Conservation (phyloP, 768 basidiomycete genomes). For the Xerocomus brunneocitrinus region DNA sequence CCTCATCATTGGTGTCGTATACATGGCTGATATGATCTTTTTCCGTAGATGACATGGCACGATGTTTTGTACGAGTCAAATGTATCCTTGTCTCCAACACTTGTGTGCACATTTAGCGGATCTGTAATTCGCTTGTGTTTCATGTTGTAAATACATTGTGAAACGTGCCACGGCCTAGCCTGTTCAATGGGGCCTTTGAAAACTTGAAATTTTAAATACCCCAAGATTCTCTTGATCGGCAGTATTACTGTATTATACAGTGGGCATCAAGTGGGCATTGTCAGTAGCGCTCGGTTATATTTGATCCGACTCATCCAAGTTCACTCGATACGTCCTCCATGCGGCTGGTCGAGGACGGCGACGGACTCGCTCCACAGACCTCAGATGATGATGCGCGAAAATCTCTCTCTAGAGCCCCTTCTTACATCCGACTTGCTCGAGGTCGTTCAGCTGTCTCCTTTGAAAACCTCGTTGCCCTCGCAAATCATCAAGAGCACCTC, state of each 20-base stretch:
- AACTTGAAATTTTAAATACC: not conserved
- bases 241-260: not conserved
- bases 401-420: conserved; percentile 18
- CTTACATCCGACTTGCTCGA: conserved; percentile 51
- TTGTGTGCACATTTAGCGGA: not conserved
- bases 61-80: conserved; percentile 11
- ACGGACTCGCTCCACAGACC: not conserved
- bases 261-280: too few species aligned
- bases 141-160: too few species aligned
- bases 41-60: conserved; percentile 4
- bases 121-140: too few species aligned
- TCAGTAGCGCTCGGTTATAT: not conserved
- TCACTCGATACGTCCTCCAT: conserved; percentile 2
- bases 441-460: conserved; percentile 64
- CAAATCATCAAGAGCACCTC: conserved; percentile 76
- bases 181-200: not conserved
- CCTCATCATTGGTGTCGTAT: conserved; percentile 10
- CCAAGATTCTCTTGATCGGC: not conserved
- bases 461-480: conserved; percentile 79
- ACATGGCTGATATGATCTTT: conserved; percentile 9
- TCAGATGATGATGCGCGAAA: not conserved
- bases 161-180: too few species aligned
- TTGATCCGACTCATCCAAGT: not conserved
- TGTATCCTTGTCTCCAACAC: not conserved
- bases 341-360: conserved; percentile 1